phyloP scores from a whole-genome alignment of 2,329 filamentous ascomycete species.

The Ascochyta rabiei region DNA sequence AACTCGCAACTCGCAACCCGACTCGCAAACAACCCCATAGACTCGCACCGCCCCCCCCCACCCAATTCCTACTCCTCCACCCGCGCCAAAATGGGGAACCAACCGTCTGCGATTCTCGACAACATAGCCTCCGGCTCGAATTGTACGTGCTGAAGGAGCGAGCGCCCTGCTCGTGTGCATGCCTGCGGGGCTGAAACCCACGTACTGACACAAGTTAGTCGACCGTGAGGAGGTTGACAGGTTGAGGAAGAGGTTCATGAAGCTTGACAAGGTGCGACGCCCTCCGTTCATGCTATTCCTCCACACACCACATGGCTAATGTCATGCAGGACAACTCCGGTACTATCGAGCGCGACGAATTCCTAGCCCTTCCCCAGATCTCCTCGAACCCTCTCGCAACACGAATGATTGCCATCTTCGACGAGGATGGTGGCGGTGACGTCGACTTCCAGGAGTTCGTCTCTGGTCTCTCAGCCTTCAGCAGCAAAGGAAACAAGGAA shows the following conservation, averaged over 20 bases:
- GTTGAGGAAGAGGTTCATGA: constrained; percentile 97
- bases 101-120: constrained; percentile 77
- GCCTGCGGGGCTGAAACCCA: constrained; percentile 37
- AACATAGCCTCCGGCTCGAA: constrained; percentile 96
- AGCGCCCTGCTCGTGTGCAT: constrained; percentile 27
- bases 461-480: constrained; percentile 91
- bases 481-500: constrained; percentile 97
- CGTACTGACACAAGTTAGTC: constrained; percentile 62
- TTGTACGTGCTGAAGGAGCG: constrained; percentile 64
- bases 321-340: constrained; percentile 84
- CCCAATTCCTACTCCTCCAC: constrained; percentile 17
- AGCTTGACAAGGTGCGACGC: constrained; percentile 84
- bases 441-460: constrained; percentile 99
- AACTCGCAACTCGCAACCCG: not conserved
- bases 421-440: constrained; percentile 96
- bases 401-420: constrained; percentile 99
- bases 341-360: constrained; percentile 98
- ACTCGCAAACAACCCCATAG: constrained; percentile 20
- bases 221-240: constrained; percentile 97
- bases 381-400: constrained; percentile 97
- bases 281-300: not conserved
- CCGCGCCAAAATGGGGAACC: constrained; percentile 56
- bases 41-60: constrained; percentile 18
- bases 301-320: not conserved
- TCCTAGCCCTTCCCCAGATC: constrained; percentile 94